These are phyloP conservation scores for Lipomyces oligophaga DNA, from an alignment of 805 yeast species.

Conservation along the genomic window DNA sequence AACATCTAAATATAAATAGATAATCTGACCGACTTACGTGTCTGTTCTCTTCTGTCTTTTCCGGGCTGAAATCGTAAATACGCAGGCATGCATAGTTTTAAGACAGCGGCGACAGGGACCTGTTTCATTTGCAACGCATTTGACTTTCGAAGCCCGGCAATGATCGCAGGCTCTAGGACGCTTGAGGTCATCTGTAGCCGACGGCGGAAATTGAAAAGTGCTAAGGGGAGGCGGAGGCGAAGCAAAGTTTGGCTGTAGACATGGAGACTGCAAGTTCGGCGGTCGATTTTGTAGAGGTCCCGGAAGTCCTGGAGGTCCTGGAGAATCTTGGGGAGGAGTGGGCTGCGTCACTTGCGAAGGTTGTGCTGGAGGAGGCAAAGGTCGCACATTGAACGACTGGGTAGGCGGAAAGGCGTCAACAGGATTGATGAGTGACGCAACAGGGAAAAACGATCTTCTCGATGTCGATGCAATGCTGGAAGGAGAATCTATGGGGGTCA, in stretches of 20 bases:
- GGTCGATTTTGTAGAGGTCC: too few relatives aligned
- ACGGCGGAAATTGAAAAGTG: background rate
- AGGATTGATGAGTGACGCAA: too few relatives aligned
- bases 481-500: background rate
- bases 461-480: too few relatives aligned
- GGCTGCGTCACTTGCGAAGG: too few relatives aligned
- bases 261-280: background rate
- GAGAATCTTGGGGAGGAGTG: too few relatives aligned
- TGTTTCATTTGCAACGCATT: slow-evolving; percentile 69
- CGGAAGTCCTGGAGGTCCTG: too few relatives aligned
- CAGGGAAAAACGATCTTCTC: too few relatives aligned
- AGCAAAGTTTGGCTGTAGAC: background rate
- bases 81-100: slow-evolving; percentile 60
- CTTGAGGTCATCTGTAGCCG: slow-evolving; percentile 14
- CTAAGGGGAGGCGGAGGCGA: background rate
- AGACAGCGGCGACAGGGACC: slow-evolving; percentile 74
- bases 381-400: too few relatives aligned
- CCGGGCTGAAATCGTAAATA: slow-evolving; percentile 59
- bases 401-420: too few relatives aligned
- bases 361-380: too few relatives aligned
- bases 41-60: slow-evolving; percentile 46
- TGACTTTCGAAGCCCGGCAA: slow-evolving; percentile 79
- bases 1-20: background rate
- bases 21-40: slow-evolving; percentile 22
- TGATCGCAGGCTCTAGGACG: slow-evolving; percentile 39